Percentiles rank a stretch among this genome's conserved stretches.
Evolutionary conservation across 768 basidiomycete genomes (phyloP).

Genomic region (Mycena olivaceomarginata): DNA sequence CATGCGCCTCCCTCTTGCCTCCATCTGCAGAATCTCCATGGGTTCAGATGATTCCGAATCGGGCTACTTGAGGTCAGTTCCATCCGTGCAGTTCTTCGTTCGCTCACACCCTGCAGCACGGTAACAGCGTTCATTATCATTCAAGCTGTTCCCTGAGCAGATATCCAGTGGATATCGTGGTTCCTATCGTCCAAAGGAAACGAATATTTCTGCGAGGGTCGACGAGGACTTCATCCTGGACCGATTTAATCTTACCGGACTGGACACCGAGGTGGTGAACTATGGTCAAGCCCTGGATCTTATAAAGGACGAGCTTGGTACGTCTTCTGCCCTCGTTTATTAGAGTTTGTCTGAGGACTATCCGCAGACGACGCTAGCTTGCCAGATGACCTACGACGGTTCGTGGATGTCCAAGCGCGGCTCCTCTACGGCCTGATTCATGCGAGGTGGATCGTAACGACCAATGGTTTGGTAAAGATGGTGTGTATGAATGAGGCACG

Average conservation of each 20-base stretch:
- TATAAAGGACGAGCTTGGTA: slow-evolving; percentile 96
- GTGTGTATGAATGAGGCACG: no score
- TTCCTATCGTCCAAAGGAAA: slow-evolving; percentile 98
- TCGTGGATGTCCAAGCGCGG: slow-evolving; percentile 94
- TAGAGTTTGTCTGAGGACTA: no score
- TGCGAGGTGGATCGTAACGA: slow-evolving; percentile 97
- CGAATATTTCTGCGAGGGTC: slow-evolving; percentile 99
- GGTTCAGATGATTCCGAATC: no score
- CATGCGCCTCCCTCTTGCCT: no score
- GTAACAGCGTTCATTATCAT: no score
- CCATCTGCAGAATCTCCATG: no score
- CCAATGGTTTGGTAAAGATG: slow-evolving; percentile 96
- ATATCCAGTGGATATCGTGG: slow-evolving; percentile 99
- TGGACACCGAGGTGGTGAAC: slow-evolving; percentile 97
- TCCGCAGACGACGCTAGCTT: slow-evolving; percentile 97
- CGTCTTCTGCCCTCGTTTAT: no score
- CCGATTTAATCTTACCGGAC: slow-evolving; percentile 97
- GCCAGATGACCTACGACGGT: slow-evolving; percentile 94
- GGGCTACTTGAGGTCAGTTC: no score
- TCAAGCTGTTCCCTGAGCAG: no score
- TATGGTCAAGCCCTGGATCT: slow-evolving; percentile 96
- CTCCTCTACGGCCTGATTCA: slow-evolving; percentile 97
- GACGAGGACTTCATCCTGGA: slow-evolving; percentile 99
- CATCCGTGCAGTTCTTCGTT: no score
- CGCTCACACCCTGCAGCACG: no score